These are phyloP conservation scores for Ophiocordyceps unilateralis DNA, from an alignment of 2,329 filamentous ascomycete genomes.

Conservation along the genomic window DNA sequence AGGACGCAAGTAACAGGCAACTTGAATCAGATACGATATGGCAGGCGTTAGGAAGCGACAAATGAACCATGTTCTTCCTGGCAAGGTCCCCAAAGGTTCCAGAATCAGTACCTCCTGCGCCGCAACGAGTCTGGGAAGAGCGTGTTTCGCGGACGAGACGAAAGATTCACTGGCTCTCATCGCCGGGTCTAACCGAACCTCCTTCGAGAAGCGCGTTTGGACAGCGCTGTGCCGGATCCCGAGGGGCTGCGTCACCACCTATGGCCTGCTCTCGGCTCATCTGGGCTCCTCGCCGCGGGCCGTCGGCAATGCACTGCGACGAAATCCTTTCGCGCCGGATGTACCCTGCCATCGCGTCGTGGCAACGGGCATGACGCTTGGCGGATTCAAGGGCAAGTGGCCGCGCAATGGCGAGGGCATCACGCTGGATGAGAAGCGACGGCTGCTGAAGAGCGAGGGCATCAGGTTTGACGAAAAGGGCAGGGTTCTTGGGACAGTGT, in stretches of 20 bases:
- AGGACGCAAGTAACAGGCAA: no score
- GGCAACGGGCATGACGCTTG: constrained; percentile 52
- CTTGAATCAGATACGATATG: not conserved
- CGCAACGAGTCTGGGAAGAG: not conserved
- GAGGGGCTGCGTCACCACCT: constrained; percentile 57
- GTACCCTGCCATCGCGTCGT: constrained; percentile 73
- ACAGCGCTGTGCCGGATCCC: constrained; percentile 62
- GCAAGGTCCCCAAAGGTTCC: not conserved
- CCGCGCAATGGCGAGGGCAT: constrained; percentile 42
- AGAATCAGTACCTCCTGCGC: not conserved
- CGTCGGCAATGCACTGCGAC: constrained; percentile 58
- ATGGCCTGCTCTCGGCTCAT: constrained; percentile 51
- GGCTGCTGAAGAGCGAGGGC: constrained; percentile 43
- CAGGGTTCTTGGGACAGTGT: constrained; percentile 40
- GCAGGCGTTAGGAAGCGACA: not conserved
- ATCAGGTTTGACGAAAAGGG: constrained; percentile 44
- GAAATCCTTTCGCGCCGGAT: constrained; percentile 67
- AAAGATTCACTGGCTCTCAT: constrained; percentile 26
- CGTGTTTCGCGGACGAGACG: constrained; percentile 11
- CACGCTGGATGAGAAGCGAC: constrained; percentile 46
- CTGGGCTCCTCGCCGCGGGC: constrained; percentile 57
- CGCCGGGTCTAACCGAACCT: constrained; percentile 24
- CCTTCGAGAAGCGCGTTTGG: constrained; percentile 50
- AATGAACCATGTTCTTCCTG: not conserved
- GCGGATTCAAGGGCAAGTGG: constrained; percentile 55